Percentiles rank a stretch among this genome's conserved stretches.
These are phyloP conservation scores for Escallonia rubra DNA, from an alignment of 129 eudicot species.

Conservation along the genomic window DNA sequence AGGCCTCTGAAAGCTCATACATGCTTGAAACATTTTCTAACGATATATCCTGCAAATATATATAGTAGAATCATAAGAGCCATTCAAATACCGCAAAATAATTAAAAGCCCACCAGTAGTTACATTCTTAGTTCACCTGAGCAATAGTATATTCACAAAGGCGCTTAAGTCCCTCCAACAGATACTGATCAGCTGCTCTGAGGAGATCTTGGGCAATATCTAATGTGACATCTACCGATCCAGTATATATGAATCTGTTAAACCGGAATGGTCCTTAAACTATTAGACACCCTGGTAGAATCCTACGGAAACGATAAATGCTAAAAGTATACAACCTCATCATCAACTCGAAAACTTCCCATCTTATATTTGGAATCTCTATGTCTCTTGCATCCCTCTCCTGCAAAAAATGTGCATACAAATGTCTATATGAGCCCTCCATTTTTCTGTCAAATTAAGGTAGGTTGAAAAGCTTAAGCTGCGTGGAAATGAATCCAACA, in stretches of 20 bases:
- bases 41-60: slow-evolving; percentile 37
- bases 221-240: slow-evolving; percentile 44
- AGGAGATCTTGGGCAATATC: slow-evolving; percentile 70
- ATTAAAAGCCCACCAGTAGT: not conserved
- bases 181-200: slow-evolving; percentile 65
- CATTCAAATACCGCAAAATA: not conserved
- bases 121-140: slow-evolving; percentile 29
- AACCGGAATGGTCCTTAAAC: slow-evolving; percentile 1
- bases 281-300: not conserved
- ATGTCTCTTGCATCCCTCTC: slow-evolving; percentile 66
- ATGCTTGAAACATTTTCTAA: slow-evolving; percentile 48
- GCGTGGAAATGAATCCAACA: no score
- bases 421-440: not conserved
- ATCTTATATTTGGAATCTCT: slow-evolving; percentile 58
- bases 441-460: no score
- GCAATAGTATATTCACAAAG: slow-evolving; percentile 65
- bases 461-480: no score
- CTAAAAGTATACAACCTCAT: slow-evolving; percentile 37
- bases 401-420: slow-evolving; percentile 12
- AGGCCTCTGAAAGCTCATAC: slow-evolving; percentile 61
- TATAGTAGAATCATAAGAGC: not conserved
- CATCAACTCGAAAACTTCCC: slow-evolving; percentile 69
- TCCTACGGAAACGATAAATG: not conserved
- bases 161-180: slow-evolving; percentile 59
- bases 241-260: slow-evolving; percentile 58